These are phyloP conservation scores for Penicillium taxi DNA, from an alignment of 495 filamentous ascomycete species.

Conservation along the genomic window DNA sequence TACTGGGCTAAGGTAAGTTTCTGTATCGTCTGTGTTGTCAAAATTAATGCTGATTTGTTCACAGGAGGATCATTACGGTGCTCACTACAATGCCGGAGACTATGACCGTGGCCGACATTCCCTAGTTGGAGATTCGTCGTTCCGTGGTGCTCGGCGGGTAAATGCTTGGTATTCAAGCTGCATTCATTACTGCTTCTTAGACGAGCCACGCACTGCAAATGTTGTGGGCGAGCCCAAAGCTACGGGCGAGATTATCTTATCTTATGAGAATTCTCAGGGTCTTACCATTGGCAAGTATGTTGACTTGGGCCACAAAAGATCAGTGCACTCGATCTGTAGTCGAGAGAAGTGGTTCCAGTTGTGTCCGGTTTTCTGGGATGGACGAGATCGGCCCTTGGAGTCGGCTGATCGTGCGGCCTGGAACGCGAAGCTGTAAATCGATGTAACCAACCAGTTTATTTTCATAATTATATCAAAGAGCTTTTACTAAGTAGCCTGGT, in stretches of 20 bases:
- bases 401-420: constrained; percentile 41
- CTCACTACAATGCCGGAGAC: constrained; percentile 54
- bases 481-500: no score
- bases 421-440: constrained; percentile 46
- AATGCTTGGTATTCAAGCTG: constrained; percentile 60
- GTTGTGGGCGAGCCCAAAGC: constrained; percentile 61
- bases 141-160: constrained; percentile 56
- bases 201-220: constrained; percentile 55
- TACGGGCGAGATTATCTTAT: constrained; percentile 50
- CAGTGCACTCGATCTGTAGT: constrained; percentile 51
- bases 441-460: no score
- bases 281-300: constrained; percentile 58
- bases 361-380: constrained; percentile 49
- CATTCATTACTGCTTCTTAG: constrained; percentile 64
- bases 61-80: constrained; percentile 59
- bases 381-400: constrained; percentile 36
- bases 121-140: constrained; percentile 55
- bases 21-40: not conserved
- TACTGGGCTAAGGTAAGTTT: constrained; percentile 60
- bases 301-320: constrained; percentile 58
- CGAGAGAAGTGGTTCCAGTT: constrained; percentile 63
- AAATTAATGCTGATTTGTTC: constrained; percentile 6
- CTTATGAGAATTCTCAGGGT: constrained; percentile 59
- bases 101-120: constrained; percentile 64
- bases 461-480: no score